A percentile compares a stretch with the other conserved stretches of the same genome.
Evolutionary conservation across 2,329 filamentous ascomycete species (phyloP).

Genomic region (Talaromyces sp.): DNA sequence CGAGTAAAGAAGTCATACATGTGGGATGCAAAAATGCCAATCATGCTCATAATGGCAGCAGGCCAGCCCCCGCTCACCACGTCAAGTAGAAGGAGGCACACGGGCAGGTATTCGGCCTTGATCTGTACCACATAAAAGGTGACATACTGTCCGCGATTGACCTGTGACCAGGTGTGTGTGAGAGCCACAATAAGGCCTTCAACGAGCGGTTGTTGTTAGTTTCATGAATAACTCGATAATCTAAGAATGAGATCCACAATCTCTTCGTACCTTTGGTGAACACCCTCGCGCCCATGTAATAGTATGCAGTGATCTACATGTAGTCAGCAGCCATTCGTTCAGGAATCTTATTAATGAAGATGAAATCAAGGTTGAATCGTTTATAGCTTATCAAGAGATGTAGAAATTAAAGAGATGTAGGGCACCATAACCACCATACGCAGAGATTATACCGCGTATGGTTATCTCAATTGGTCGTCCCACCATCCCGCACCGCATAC

Average conservation of each 20-base stretch:
- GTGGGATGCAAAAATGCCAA: slow-evolving; percentile 84
- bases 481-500: slow-evolving; percentile 71
- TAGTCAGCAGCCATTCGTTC: slow-evolving; percentile 29
- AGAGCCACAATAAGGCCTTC: slow-evolving; percentile 73
- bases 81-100: slow-evolving; percentile 72
- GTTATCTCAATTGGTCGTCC: slow-evolving; percentile 69
- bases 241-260: background rate
- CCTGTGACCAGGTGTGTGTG: slow-evolving; percentile 80
- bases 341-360: slow-evolving; percentile 10
- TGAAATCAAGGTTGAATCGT: slow-evolving; percentile 24
- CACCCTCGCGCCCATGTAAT: slow-evolving; percentile 31
- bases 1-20: slow-evolving; percentile 85
- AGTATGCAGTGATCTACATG: slow-evolving; percentile 45
- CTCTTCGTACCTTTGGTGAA: slow-evolving; percentile 33
- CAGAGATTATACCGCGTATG: slow-evolving; percentile 52
- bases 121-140: slow-evolving; percentile 82
- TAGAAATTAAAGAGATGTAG: slow-evolving; percentile 54
- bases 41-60: slow-evolving; percentile 63
- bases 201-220: background rate
- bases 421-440: slow-evolving; percentile 64
- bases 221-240: background rate
- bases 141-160: slow-evolving; percentile 73
- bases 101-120: slow-evolving; percentile 77
- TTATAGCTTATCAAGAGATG: background rate
- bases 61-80: slow-evolving; percentile 64